These are phyloP conservation scores for Apiospora arundinis DNA, from an alignment of 2,329 filamentous ascomycete species.

Conservation along the genomic window DNA sequence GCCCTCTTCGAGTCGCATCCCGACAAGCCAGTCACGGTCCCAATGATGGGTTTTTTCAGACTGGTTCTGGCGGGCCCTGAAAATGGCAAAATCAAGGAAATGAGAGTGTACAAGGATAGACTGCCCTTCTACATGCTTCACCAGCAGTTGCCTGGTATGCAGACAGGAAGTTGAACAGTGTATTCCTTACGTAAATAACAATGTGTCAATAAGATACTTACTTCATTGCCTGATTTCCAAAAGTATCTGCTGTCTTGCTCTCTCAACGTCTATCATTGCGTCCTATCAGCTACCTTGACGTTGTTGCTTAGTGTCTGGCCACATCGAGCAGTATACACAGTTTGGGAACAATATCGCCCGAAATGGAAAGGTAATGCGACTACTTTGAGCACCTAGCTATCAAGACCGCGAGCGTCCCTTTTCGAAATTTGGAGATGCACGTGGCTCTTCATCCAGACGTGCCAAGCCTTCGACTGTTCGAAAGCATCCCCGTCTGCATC, in stretches of 20 bases:
- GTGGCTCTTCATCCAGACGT: constrained; percentile 20
- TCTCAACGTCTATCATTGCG: too few relatives aligned
- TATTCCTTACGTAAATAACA: not conserved
- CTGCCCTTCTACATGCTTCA: constrained; percentile 15
- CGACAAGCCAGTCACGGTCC: constrained; percentile 20
- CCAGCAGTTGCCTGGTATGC: constrained; percentile 20
- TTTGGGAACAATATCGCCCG: too few relatives aligned
- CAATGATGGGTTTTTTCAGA: constrained; percentile 20
- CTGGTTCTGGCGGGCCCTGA: constrained; percentile 11
- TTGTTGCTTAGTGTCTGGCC: too few relatives aligned
- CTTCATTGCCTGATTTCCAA: too few relatives aligned
- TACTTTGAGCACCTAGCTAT: not conserved
- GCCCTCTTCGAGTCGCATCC: constrained; percentile 13
- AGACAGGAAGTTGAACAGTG: not conserved
- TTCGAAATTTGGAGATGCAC: not conserved
- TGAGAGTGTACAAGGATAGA: constrained; percentile 20
- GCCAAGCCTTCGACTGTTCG: constrained; percentile 20
- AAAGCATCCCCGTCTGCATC: constrained; percentile 9
- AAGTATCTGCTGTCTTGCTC: too few relatives aligned
- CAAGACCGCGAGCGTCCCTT: not conserved
- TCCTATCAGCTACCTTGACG: too few relatives aligned
- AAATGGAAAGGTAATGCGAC: too few relatives aligned
- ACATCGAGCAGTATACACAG: too few relatives aligned
- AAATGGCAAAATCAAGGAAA: constrained; percentile 8
- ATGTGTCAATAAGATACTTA: too few relatives aligned